These are phyloP conservation scores for Candida tammaniensis DNA, from an alignment of 805 yeast genomes.

Conservation along the genomic window DNA sequence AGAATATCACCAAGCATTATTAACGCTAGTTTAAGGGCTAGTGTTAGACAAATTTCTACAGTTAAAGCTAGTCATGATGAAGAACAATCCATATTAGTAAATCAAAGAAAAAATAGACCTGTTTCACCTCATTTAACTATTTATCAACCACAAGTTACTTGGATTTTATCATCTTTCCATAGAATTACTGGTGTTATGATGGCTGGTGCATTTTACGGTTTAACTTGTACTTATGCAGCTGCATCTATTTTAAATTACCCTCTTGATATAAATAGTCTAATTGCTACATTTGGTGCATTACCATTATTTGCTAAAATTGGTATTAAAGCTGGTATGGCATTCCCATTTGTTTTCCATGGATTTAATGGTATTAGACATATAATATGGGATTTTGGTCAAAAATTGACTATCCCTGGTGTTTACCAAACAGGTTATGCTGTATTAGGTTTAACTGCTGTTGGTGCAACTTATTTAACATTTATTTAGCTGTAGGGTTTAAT, in stretches of 20 bases:
- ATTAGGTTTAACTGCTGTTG: constrained; percentile 56
- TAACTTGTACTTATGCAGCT: constrained; percentile 73
- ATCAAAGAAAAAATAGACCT: constrained; percentile 88
- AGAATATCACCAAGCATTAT: neutral
- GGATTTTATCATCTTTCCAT: constrained; percentile 77
- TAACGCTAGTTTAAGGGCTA: neutral
- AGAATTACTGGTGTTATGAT: constrained; percentile 85
- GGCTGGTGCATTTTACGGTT: constrained; percentile 74
- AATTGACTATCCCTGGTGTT: constrained; percentile 80
- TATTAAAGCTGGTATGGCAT: constrained; percentile 67
- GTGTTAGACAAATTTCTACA: constrained; percentile 17
- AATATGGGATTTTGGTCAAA: constrained; percentile 86
- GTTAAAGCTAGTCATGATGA: constrained; percentile 53
- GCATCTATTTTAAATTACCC: constrained; percentile 58
- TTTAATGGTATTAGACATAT: constrained; percentile 90
- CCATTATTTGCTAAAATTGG: constrained; percentile 62
- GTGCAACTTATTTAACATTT: constrained; percentile 59
- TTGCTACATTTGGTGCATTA: constrained; percentile 55
- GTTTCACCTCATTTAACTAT: constrained; percentile 86
- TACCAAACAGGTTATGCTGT: constrained; percentile 89
- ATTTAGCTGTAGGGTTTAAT: constrained; percentile 11
- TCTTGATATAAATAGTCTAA: constrained; percentile 51
- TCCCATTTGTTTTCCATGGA: constrained; percentile 84
- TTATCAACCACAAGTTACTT: constrained; percentile 88
- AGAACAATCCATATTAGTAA: constrained; percentile 67